phyloP scores from a whole-genome alignment of 2,329 filamentous ascomycete genomes.

The Colletotrichum paranaense region DNA sequence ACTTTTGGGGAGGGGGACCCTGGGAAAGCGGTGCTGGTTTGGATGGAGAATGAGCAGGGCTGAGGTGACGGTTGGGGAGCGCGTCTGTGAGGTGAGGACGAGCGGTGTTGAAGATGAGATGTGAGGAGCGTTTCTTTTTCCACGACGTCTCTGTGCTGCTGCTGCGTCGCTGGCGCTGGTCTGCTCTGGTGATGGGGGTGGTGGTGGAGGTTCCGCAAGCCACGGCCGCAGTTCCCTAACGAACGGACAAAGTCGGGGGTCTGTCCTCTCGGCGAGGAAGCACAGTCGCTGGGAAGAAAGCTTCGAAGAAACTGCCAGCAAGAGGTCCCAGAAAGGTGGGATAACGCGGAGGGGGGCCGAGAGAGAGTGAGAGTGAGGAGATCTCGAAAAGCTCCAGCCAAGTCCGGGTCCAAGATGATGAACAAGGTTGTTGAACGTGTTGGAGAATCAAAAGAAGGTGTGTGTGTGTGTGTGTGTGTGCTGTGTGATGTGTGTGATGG shows the following conservation, averaged over 20 bases:
- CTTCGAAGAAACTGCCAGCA: neutral
- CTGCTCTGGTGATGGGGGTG: neutral
- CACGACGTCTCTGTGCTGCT: constrained; percentile 23
- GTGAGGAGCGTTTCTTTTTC: constrained; percentile 34
- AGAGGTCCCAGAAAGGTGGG: neutral
- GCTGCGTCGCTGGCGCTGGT: neutral
- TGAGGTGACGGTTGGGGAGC: constrained; percentile 29
- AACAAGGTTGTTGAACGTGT: constrained; percentile 22
- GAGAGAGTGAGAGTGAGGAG: constrained; percentile 35
- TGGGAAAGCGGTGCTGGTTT: constrained; percentile 15
- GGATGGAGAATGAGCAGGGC: constrained; percentile 33
- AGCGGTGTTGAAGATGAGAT: constrained; percentile 35
- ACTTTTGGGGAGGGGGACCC: constrained; percentile 5
- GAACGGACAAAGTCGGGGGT: constrained; percentile 20
- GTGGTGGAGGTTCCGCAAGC: neutral
- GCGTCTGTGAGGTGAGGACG: constrained; percentile 32
- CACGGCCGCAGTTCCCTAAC: neutral
- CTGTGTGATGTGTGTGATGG: neutral
- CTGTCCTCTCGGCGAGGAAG: neutral
- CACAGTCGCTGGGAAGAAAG: constrained; percentile 1
- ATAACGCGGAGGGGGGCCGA: constrained; percentile 23
- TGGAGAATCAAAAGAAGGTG: neutral
- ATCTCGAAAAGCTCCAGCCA: constrained; percentile 29
- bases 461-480: constrained; percentile 2
- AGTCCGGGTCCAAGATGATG: constrained; percentile 1